Conservation (phyloP, 495 filamentous ascomycete genomes). For the Lindgomyces ingoldianus region DNA sequence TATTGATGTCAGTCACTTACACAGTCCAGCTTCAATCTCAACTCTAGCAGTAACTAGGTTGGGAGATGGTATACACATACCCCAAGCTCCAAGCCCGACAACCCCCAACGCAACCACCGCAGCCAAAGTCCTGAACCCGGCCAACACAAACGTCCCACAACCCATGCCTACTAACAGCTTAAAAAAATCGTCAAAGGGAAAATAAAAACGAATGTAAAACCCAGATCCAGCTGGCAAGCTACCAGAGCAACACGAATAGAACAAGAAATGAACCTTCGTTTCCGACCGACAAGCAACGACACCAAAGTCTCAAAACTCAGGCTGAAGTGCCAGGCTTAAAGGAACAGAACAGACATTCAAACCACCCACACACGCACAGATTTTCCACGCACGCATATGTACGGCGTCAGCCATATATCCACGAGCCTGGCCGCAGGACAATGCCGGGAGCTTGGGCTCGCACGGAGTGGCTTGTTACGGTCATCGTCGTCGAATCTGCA, state of each 20-base stretch:
- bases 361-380: too few relatives aligned
- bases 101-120: slow-evolving; percentile 11
- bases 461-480: neutral
- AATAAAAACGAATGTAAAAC: neutral
- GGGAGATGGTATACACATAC: slow-evolving; percentile 6
- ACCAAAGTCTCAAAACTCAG: slow-evolving; percentile 3
- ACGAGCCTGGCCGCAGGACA: neutral
- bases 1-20: neutral
- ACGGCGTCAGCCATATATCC: neutral
- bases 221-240: slow-evolving; percentile 31
- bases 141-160: slow-evolving; percentile 3
- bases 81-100: slow-evolving; percentile 23
- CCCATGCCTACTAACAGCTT: neutral
- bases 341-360: neutral
- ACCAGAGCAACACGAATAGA: slow-evolving; percentile 13
- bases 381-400: too few relatives aligned
- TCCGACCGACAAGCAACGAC: slow-evolving; percentile 1
- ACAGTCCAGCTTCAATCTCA: neutral
- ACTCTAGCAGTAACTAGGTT: too few relatives aligned
- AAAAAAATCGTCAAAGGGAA: neutral
- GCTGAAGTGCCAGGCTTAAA: slow-evolving; percentile 19
- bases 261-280: too few relatives aligned
- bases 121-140: slow-evolving; percentile 17
- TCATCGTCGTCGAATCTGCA: too few relatives aligned
- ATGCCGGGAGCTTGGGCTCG: neutral